Base-by-base conservation (phyloP, 2,329 filamentous ascomycete genomes). In the Hymenoscyphus linearis region DNA sequence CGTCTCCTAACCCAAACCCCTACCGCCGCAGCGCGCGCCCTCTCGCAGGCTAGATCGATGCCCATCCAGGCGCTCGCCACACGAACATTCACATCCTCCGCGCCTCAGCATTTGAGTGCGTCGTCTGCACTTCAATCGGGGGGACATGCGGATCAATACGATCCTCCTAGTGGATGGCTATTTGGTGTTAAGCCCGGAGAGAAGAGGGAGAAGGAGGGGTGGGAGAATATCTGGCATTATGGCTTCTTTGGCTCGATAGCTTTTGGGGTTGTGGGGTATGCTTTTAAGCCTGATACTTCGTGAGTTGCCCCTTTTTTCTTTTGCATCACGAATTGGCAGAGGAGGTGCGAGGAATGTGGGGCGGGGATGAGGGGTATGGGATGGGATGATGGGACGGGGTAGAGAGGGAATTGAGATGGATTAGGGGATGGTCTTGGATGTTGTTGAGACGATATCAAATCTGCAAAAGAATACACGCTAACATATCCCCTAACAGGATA, bases 271-370 rank as follows among this genome's bases (percentile, higher is more conserved):
- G 81, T 97, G 67, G 91, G 89, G 67, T 91, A 96, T 79, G 91
- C 91, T 65, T 98, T 95, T 76, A 98, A 98, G 86, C 95, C 95
- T 58, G 95, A 99, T 82, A 98, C 93, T 66, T 96, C 91, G 95
- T 99, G 83, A 80, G 93, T 91, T 55, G 57, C 62, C 34, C 16
- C 44, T 65, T 59, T 52, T n/a, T n/a, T 3, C 25, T 60, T 62
- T 40, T n/a, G 60, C 9, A 55, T 52, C 4, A 18, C 36, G 14
- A 27, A n/a, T n/a, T n/a, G 6, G 10, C 9, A 16, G 55, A 31
- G 37, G 44, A 12, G 3, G 37, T 10, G 16, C 54, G 36, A 18
- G 55, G 25, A 7, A 27, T 10, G 27, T 7, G 26, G 34, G 16
- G 9, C 22, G 18, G 26, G 44, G 22, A 26, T 37, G 52, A 54